Evolutionary conservation across 306 rosid species (phyloP).

Genomic region (Bauhinia variegata): DNA sequence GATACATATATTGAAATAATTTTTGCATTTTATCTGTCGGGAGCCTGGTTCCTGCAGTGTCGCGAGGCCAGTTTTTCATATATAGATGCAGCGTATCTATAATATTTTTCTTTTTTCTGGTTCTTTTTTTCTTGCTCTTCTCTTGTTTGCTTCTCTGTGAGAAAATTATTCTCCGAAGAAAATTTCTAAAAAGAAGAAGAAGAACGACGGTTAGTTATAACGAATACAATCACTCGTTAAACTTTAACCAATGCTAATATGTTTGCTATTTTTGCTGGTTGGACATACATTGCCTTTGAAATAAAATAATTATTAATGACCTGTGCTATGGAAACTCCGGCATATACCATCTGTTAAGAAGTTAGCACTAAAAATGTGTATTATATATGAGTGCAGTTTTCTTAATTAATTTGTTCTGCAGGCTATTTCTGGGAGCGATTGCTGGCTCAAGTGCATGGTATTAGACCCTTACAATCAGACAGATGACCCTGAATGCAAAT

Average conservation of each 20-base stretch:
- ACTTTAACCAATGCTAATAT: no score
- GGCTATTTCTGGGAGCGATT: constrained; percentile 94
- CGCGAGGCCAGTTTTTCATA: no score
- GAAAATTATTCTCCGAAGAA: neutral
- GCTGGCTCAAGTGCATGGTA: constrained; percentile 96
- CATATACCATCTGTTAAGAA: neutral
- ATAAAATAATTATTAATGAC: no score
- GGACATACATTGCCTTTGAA: neutral
- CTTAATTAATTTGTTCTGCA: constrained; percentile 40
- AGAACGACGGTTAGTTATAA: no score
- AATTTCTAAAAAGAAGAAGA: no score
- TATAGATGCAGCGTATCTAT: no score
- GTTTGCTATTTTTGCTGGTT: neutral
- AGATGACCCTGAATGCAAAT: constrained; percentile 90
- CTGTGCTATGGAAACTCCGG: no score
- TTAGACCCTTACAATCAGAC: constrained; percentile 92
- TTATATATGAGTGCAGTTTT: neutral
- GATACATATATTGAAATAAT: neutral
- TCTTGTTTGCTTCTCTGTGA: neutral
- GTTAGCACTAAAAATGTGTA: neutral
- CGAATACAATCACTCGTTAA: no score
- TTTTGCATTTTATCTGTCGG: constrained; percentile 18
- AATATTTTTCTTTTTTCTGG: no score
- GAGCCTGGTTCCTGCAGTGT: neutral
- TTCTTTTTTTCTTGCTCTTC: neutral